Base-by-base conservation (phyloP, 768 basidiomycete species). In the Rhodosporidiobolus sp. region DNA sequence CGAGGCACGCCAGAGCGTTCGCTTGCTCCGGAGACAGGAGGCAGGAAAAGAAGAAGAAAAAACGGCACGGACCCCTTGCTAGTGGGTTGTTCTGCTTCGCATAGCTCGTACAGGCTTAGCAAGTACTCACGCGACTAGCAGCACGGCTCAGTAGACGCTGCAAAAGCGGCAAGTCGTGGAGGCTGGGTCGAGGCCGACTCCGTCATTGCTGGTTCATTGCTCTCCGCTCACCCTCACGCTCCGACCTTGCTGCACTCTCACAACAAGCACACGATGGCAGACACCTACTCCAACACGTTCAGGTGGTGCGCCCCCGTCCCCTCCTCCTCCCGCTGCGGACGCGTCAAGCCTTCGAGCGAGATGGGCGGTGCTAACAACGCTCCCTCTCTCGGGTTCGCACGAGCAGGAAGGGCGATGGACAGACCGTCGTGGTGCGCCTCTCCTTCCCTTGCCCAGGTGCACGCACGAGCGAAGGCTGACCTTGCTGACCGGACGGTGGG, bases 401-500 rank as follows among this genome's bases (percentile, higher is more conserved):
- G 24, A 17, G 35, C 60, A 69, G 72, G 72, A 66, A 61, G 50
- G 67, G 63, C 2, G 53, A 58, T 26, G 72, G 72, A 19, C 20
- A 30, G 24, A 68, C 67, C 8, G 54, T 73, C 48, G 34, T 68
- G 17, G 65, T 63, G 24, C 30, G 69, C 32, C 32, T 45, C 12
- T 90, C 89, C 89, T 88, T 88, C 26, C 84, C 86, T 73, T 72
- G 83, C 0, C 43, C 54, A 16, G 11, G 8, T 8, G 14, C 58
- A 16, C 26, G 24, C 6, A 53, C 22, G 26, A 53, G 24, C 24
- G n/a, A n/a, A n/a, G n/a, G 38, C 63, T 65, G 63, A 65, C 43
- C 52, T 56, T n/a, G 24, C 52, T 28, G 22, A 26, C 7, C 20
- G 11, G 17, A 8, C 16, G 45, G 22, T 35, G 14, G 49, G 45